phyloP scores from a whole-genome alignment of 176 grass and related monocot species.

The Pharus latifolius region DNA sequence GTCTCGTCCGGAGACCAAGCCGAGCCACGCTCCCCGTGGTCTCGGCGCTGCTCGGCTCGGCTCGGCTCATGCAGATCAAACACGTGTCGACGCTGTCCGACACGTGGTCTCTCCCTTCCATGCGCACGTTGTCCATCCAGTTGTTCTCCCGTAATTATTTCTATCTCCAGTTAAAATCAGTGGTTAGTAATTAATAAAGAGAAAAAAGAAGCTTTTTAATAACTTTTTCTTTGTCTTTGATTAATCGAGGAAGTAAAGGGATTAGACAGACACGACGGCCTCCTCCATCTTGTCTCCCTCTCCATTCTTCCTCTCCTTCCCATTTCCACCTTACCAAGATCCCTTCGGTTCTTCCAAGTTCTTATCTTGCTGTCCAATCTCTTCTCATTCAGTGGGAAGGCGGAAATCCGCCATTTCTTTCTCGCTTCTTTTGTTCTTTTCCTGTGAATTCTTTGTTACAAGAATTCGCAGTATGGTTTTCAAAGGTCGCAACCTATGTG shows the following conservation, averaged over 20 bases:
- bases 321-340: not conserved
- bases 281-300: not conserved
- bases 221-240: slow-evolving; percentile 12
- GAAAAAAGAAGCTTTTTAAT: not conserved
- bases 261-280: slow-evolving; percentile 21
- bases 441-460: not conserved
- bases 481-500: too few species aligned
- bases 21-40: too few species aligned
- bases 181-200: too few species aligned
- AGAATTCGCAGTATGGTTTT: not conserved
- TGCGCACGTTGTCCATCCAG: not conserved
- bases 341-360: not conserved
- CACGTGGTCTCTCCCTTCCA: slow-evolving; percentile 16
- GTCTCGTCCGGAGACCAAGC: too few species aligned
- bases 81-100: slow-evolving; percentile 25
- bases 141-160: slow-evolving; percentile 4
- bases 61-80: not conserved
- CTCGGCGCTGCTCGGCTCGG: too few species aligned
- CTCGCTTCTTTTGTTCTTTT: not conserved
- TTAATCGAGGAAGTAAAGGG: not conserved
- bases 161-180: slow-evolving; percentile 9
- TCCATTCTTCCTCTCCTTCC: not conserved
- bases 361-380: slow-evolving; percentile 6
- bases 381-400: not conserved
- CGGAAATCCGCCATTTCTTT: not conserved